Evolutionary conservation across 495 filamentous ascomycete genomes (phyloP).

Genomic region (Hypoxylon lenormandii): DNA sequence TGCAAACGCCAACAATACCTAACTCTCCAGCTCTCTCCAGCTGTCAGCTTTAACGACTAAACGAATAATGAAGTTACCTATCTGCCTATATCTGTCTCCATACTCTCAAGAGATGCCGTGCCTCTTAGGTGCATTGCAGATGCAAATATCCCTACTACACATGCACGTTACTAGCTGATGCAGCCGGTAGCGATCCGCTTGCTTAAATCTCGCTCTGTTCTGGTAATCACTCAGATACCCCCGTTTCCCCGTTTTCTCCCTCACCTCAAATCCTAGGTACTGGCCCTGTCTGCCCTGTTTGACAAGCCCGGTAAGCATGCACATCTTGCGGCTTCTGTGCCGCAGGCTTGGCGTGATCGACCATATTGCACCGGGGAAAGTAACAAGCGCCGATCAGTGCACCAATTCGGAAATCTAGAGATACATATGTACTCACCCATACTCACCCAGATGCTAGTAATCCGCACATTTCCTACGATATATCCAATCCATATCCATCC

Average conservation of each 20-base stretch:
- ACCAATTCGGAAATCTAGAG: conserved; percentile 37
- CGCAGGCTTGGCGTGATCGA: conserved; percentile 44
- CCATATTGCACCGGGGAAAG: conserved; percentile 27
- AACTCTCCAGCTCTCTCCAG: no score
- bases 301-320: not conserved
- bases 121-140: no score
- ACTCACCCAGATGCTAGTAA: conserved; percentile 36
- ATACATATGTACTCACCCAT: conserved; percentile 32
- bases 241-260: conserved; percentile 6
- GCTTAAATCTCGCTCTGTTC: not conserved
- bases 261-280: conserved; percentile 11
- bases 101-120: no score
- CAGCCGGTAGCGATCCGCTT: not conserved
- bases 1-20: conserved; percentile 17
- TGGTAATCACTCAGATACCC: not conserved
- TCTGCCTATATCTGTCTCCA: no score
- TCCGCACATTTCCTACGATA: conserved; percentile 35
- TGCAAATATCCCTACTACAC: no score
- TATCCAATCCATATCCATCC: conserved; percentile 31
- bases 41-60: not conserved
- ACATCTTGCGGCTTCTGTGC: conserved; percentile 35
- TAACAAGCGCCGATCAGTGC: conserved; percentile 28
- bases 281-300: not conserved
- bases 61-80: no score
- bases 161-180: not conserved